These are phyloP conservation scores for Parathielavia hyrcaniae DNA, from an alignment of 495 filamentous ascomycete genomes.

Conservation along the genomic window DNA sequence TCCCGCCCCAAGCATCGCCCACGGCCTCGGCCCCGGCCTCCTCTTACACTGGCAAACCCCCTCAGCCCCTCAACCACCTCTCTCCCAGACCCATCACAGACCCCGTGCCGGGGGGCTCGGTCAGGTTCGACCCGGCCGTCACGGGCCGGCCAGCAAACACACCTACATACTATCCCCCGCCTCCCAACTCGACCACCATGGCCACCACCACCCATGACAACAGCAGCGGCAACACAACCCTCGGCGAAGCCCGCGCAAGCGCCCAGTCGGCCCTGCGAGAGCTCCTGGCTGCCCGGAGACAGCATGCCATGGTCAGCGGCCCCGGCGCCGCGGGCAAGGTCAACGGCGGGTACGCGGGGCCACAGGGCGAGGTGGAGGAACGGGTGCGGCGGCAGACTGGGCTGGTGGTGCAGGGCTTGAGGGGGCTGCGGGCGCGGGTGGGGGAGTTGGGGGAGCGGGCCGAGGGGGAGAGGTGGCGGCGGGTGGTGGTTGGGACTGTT, in stretches of 20 bases:
- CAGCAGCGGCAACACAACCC: not conserved
- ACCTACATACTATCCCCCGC: too few species aligned
- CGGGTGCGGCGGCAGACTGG: conserved; percentile 33
- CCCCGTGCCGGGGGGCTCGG: too few species aligned
- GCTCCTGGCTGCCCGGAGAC: conserved; percentile 30
- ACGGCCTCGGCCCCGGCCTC: too few species aligned
- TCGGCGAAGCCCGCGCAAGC: conserved; percentile 20
- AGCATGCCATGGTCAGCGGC: conserved; percentile 14
- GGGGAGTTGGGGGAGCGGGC: conserved; percentile 28
- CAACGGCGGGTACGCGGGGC: not conserved
- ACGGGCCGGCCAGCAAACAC: too few species aligned
- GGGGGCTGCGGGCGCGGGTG: conserved; percentile 29
- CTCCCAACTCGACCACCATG: not conserved
- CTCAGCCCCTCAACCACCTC: too few species aligned
- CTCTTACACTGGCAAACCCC: too few species aligned
- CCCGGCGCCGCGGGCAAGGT: conserved; percentile 3
- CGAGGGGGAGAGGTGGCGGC: conserved; percentile 39
- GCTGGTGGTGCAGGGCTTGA: conserved; percentile 33
- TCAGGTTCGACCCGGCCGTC: too few species aligned
- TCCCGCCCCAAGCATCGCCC: too few species aligned
- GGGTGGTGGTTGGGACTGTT: conserved; percentile 37
- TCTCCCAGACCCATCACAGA: too few species aligned
- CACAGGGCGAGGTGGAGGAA: conserved; percentile 21
- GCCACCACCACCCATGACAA: too few species aligned
- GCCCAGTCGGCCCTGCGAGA: conserved; percentile 35